A percentile compares a stretch with the other conserved stretches of the same genome.
These are phyloP conservation scores for Hordeum vulgare DNA, from an alignment of 176 grass and related monocot species.

Conservation along the genomic window DNA sequence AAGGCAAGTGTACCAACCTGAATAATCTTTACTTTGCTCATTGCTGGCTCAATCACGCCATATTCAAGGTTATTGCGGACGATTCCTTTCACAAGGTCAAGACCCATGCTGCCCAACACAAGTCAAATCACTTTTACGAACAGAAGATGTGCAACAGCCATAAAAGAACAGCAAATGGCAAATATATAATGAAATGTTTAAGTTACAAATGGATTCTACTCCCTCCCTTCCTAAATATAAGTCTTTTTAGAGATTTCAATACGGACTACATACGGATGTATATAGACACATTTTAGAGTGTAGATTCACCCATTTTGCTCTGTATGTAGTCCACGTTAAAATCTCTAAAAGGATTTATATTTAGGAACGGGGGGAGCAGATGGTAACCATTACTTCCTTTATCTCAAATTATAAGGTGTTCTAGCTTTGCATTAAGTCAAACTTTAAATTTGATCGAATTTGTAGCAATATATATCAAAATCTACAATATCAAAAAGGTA, in stretches of 20 bases:
- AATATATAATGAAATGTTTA: neutral
- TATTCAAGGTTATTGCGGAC: conserved; percentile 83
- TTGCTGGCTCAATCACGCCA: conserved; percentile 91
- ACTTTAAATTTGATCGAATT: too few species aligned
- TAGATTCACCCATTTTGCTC: too few species aligned
- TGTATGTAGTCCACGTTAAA: too few species aligned
- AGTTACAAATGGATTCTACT: neutral
- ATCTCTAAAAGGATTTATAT: too few species aligned
- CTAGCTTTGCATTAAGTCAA: neutral
- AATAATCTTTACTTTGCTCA: conserved; percentile 98
- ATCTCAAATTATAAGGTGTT: neutral
- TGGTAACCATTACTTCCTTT: neutral
- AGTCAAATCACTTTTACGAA: neutral
- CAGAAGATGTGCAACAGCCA: neutral
- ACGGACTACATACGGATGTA: too few species aligned
- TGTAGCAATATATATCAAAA: too few species aligned
- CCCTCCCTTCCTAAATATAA: too few species aligned
- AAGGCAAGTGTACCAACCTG: conserved; percentile 18
- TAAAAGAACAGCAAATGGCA: neutral
- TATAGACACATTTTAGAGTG: too few species aligned
- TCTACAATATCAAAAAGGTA: too few species aligned
- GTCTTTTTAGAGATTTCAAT: too few species aligned
- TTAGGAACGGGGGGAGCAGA: too few species aligned
- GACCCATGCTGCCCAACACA: conserved; percentile 58
- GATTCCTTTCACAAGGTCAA: conserved; percentile 74